These are phyloP conservation scores for Cladosporium sp. DNA, from an alignment of 2,329 filamentous ascomycete genomes.

Conservation along the genomic window DNA sequence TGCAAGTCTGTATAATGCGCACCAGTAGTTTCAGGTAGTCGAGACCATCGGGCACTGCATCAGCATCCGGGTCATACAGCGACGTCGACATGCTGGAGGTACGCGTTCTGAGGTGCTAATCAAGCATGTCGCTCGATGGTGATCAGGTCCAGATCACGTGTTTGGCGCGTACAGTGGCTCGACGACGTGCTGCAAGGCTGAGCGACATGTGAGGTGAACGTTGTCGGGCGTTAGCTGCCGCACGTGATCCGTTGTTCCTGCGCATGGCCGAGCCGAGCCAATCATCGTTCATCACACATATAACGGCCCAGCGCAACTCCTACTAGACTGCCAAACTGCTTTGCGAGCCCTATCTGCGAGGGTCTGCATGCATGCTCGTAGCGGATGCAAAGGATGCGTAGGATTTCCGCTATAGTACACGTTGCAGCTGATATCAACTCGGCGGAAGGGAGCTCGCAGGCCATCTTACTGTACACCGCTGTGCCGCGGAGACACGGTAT, in stretches of 20 bases:
- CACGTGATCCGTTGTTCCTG: not conserved
- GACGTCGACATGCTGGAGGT: slow-evolving; percentile 19
- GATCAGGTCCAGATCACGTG: not conserved
- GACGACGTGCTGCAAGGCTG: slow-evolving; percentile 1
- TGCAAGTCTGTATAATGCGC: not conserved
- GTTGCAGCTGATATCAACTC: not conserved
- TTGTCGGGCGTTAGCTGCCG: not conserved
- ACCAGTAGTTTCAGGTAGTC: slow-evolving; percentile 34
- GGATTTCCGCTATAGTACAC: not conserved
- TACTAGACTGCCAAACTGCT: not conserved
- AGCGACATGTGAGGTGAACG: not conserved
- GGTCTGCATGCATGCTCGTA: not conserved
- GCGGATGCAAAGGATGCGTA: not conserved
- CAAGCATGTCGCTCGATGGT: not conserved
- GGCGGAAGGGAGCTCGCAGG: not conserved
- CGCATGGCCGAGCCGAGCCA: not conserved
- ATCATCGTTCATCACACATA: not conserved
- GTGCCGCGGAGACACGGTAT: not conserved
- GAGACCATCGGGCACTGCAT: slow-evolving; percentile 25
- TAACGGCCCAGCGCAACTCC: not conserved
- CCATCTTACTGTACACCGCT: not conserved
- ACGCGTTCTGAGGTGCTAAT: not conserved
- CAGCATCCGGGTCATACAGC: slow-evolving; percentile 31
- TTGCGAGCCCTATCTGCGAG: not conserved
- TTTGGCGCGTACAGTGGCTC: not conserved